Evolutionary conservation across 192 early-diverging fungal species (phyloP).

Genomic region (Pilobolus umbonatus): DNA sequence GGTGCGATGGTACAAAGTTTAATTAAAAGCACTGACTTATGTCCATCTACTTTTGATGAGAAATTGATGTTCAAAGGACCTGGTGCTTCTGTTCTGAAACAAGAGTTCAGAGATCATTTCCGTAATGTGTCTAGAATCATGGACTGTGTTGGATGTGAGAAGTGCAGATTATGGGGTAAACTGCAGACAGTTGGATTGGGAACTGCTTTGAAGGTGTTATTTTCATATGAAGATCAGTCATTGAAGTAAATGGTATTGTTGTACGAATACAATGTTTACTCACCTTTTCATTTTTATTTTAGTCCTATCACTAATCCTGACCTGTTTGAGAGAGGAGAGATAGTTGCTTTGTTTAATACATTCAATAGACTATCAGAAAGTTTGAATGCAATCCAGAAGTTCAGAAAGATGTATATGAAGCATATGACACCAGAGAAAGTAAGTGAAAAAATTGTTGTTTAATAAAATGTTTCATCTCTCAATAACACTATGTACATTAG

Average conservation of each 20-base stretch:
- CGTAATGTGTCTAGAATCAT: conserved; percentile 96
- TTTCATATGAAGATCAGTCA: conserved; percentile 78
- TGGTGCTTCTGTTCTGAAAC: conserved; percentile 60
- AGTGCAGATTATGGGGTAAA: conserved; percentile 98
- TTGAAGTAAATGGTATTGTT: conserved; percentile 39
- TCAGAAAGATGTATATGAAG: conserved; percentile 70
- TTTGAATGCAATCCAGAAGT: conserved; percentile 73
- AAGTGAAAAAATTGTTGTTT: no score
- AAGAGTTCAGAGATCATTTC: conserved; percentile 88
- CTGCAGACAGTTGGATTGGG: conserved; percentile 92
- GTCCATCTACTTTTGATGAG: conserved; percentile 88
- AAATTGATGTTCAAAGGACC: conserved; percentile 73
- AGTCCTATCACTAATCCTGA: conserved; percentile 49
- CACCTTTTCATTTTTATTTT: conserved; percentile 1
- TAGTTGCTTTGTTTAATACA: conserved; percentile 89
- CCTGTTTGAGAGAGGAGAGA: conserved; percentile 68
- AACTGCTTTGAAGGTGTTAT: conserved; percentile 93
- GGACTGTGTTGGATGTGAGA: conserved; percentile 99
- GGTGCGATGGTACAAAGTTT: conserved; percentile 59
- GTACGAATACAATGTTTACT: neutral
- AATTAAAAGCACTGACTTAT: conserved; percentile 51
- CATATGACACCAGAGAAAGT: conserved; percentile 6
- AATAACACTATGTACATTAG: neutral
- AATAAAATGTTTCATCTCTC: no score
- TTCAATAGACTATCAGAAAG: conserved; percentile 86